A percentile compares a stretch with the other conserved stretches of the same genome.
These are phyloP conservation scores for Barbarea vulgaris DNA, from an alignment of 345 rosid species.

Conservation along the genomic window DNA sequence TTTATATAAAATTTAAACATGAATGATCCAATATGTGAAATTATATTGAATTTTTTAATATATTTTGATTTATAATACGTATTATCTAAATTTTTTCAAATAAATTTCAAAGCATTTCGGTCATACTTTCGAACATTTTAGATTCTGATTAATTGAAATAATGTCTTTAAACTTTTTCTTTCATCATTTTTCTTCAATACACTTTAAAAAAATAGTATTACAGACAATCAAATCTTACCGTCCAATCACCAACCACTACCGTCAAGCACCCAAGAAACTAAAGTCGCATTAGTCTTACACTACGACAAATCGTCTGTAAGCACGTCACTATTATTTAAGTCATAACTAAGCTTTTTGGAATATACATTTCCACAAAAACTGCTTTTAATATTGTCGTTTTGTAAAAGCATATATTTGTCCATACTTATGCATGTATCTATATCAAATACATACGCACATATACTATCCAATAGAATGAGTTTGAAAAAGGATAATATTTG, in stretches of 20 bases:
- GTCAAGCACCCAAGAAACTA: conserved; percentile 32
- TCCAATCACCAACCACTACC: conserved; percentile 39
- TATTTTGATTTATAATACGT: not conserved
- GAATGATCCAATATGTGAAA: not conserved
- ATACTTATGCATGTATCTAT: conserved; percentile 6
- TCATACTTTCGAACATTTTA: not conserved
- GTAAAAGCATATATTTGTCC: conserved; percentile 29
- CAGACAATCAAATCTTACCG: conserved; percentile 26
- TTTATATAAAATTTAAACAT: not conserved
- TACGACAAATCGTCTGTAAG: conserved; percentile 5
- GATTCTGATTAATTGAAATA: not conserved
- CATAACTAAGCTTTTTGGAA: conserved; percentile 22
- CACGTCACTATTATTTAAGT: conserved; percentile 23
- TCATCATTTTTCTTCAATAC: conserved; percentile 2
- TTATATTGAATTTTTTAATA: not conserved
- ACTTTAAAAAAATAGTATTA: not conserved
- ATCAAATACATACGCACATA: not conserved
- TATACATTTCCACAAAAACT: conserved; percentile 2
- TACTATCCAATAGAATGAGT: not conserved
- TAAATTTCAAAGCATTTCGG: not conserved
- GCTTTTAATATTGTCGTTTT: not conserved
- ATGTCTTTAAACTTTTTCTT: not conserved
- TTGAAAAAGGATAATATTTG: conserved; percentile 4
- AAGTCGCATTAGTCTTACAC: conserved; percentile 27
- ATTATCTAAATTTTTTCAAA: not conserved